Evolutionary conservation across 1,139 yeast species (phyloP), one percentile per base, ranked within the genome.

Genomic region (Debaryomycetaceae sp.): DNA sequence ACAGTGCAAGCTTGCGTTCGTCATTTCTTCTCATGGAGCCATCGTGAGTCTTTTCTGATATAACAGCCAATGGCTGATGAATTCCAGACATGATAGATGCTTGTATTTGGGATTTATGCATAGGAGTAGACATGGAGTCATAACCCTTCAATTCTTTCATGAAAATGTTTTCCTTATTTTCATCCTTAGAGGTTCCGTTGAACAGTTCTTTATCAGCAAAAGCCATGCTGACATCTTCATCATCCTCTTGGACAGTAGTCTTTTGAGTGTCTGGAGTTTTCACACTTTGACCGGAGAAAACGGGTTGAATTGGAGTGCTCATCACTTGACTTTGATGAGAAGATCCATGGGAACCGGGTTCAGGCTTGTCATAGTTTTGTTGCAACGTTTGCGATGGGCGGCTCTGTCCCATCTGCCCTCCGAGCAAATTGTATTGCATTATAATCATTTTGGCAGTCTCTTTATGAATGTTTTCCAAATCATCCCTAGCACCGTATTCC

Each of bases 211-310:
- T 65, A 45, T 63, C 63, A 1, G 65, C 69, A 38, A 65, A 56
- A 24, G 60, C 67, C 26, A 39, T 36, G 11, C 61, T 67, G 24
- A 65, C 65, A 34, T 59, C 66, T 43, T 55, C 61, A 24, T 66
- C 75, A 36, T 67, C 73, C 16, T 68, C 73, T 50, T 71, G 75
- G 7, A 71, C 57, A 1, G 76, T 71, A 0, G 78, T 72, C 33
- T 70, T 49, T 48, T 72, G 77, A 16, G 78, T 72, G 44, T 73
- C 78, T 1, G 78, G 78, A 1, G 78, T 72, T 38, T 70, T 75
- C 13, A 55, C 53, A 4, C 51, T 43, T 17, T 54, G 52, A 26
- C 50, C 44, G 6, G 24, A 16, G 30, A 51, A 51, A 13, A 47
- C 41, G 5, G 65, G 54, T 44, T 70, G 73, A 4, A 69, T 60